Percentiles rank a stretch among this genome's conserved stretches.
These are phyloP conservation scores for Gastrodia elata DNA, from an alignment of 106 monocot genomes.

Conservation along the genomic window DNA sequence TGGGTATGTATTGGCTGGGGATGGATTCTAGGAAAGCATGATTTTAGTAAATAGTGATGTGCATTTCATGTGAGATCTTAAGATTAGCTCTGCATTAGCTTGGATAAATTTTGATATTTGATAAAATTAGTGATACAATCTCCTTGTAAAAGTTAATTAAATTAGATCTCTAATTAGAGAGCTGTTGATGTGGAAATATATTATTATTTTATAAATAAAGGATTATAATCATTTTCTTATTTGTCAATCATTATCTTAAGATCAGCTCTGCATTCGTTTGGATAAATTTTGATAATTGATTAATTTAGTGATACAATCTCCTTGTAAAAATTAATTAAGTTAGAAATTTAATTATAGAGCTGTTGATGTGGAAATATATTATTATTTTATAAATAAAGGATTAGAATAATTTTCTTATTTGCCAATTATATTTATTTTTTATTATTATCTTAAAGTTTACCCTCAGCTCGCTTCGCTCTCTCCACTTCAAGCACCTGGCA, in stretches of 20 bases:
- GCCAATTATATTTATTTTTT: too few relatives aligned
- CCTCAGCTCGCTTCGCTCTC: neutral
- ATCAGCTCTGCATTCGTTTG: neutral
- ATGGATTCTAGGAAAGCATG: neutral
- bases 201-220: neutral
- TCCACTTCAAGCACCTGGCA: neutral
- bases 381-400: neutral
- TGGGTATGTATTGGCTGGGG: neutral
- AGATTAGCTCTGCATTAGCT: neutral
- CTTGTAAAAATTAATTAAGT: neutral
- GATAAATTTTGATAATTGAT: neutral
- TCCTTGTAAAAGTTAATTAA: neutral
- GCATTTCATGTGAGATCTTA: neutral
- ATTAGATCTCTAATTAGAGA: neutral
- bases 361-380: neutral
- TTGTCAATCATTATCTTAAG: too few relatives aligned
- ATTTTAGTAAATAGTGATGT: too few relatives aligned
- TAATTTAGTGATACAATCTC: neutral
- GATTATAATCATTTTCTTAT: neutral
- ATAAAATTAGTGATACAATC: neutral
- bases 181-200: neutral
- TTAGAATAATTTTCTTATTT: neutral
- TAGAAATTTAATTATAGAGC: neutral
- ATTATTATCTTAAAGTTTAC: too few relatives aligned
- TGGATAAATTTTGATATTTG: neutral